Conservation (phyloP, 768 basidiomycete genomes). For the Kwoniella bestiolae region DNA sequence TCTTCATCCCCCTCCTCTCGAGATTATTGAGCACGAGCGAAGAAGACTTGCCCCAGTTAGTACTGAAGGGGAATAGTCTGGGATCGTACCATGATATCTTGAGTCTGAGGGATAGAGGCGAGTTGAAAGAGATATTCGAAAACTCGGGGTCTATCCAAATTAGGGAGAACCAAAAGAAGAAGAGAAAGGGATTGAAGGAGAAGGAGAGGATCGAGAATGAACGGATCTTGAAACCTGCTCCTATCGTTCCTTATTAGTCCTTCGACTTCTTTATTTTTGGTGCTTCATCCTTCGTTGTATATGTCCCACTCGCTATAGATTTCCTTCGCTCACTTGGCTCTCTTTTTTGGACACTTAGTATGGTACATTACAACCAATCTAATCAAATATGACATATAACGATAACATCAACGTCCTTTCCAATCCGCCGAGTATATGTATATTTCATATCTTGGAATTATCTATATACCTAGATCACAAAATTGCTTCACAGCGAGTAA, state of each 20-base stretch:
- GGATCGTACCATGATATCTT: constrained; percentile 50
- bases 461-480: not conserved
- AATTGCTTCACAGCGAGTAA: too few species aligned
- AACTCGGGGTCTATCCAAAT: constrained; percentile 35
- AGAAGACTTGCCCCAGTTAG: constrained; percentile 46
- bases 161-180: constrained; percentile 42
- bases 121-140: constrained; percentile 37
- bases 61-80: constrained; percentile 43
- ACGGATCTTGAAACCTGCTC: constrained; percentile 49
- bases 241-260: constrained; percentile 29
- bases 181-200: constrained; percentile 53
- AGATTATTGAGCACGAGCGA: constrained; percentile 41
- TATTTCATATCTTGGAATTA: not conserved
- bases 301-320: not conserved
- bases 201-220: constrained; percentile 53
- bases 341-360: not conserved
- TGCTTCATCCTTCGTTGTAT: not conserved
- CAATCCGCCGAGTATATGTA: too few species aligned
- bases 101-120: constrained; percentile 39
- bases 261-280: too few species aligned
- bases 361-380: not conserved
- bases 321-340: not conserved
- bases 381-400: not conserved
- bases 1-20: constrained; percentile 47
- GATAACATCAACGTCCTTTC: not conserved